Evolutionary conservation across 345 rosid species (phyloP).

Genomic region (Xanthoceras sorbifolium): DNA sequence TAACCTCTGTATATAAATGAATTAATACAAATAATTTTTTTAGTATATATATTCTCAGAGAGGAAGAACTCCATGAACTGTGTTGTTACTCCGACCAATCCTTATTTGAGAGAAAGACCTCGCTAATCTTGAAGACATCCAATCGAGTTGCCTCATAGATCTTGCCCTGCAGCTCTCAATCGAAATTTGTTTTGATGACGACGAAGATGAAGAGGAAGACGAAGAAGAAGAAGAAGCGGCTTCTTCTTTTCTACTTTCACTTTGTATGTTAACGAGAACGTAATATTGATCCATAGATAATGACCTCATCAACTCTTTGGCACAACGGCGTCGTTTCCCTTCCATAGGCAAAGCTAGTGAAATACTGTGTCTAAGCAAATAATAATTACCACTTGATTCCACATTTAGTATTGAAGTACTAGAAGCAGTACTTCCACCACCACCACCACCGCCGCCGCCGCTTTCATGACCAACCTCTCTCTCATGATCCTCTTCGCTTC

Average conservation of each 20-base stretch:
- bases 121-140: constrained; percentile 31
- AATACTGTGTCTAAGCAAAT: constrained; percentile 23
- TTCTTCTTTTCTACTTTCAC: constrained; percentile 9
- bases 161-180: constrained; percentile 10
- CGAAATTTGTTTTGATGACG: not conserved
- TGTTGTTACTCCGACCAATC: constrained; percentile 10
- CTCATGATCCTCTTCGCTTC: not conserved
- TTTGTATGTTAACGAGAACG: constrained; percentile 20
- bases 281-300: constrained; percentile 43
- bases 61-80: constrained; percentile 19
- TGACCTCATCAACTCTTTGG: constrained; percentile 28
- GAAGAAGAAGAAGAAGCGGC: not conserved
- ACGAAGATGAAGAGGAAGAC: not conserved
- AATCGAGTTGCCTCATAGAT: constrained; percentile 34
- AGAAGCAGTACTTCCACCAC: not conserved
- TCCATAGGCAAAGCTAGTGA: constrained; percentile 24
- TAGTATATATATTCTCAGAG: not conserved
- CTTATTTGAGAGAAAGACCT: constrained; percentile 39
- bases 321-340: constrained; percentile 7
- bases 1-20: not conserved
- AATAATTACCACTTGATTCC: not conserved
- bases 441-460: not conserved
- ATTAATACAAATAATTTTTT: not conserved
- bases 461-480: not conserved
- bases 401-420: not conserved